Percentiles rank a stretch among this genome's conserved stretches.
These are phyloP conservation scores for Chlamydomonas sp. DNA, from an alignment of 139 green algal genomes.

Conservation along the genomic window DNA sequence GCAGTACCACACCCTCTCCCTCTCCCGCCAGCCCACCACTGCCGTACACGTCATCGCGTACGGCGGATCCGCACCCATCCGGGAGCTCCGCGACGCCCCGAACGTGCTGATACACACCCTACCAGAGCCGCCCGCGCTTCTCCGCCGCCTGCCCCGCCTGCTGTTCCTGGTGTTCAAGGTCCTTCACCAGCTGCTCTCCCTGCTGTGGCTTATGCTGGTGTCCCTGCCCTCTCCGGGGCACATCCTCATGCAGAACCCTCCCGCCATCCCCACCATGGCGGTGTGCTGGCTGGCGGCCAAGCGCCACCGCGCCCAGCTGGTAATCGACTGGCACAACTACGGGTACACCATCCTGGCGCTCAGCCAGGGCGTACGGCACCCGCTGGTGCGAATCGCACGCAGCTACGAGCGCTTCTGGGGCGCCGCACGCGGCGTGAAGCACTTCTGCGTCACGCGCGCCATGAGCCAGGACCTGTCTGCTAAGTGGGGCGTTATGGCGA, in stretches of 20 bases:
- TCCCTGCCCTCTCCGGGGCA: conserved; percentile 55
- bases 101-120: conserved; percentile 56
- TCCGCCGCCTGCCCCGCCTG: conserved; percentile 57
- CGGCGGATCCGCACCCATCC: conserved; percentile 58
- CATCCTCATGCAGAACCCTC: conserved; percentile 90
- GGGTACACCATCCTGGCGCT: conserved; percentile 91
- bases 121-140: conserved; percentile 25
- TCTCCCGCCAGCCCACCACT: conserved; percentile 70
- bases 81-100: conserved; percentile 39
- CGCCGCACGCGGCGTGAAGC: background rate
- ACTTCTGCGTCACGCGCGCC: conserved; percentile 90
- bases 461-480: conserved; percentile 83
- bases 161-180: conserved; percentile 78
- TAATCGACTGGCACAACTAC: conserved; percentile 99
- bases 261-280: conserved; percentile 87
- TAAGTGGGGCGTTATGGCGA: conserved; percentile 77
- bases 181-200: conserved; percentile 60
- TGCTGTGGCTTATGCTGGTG: conserved; percentile 75
- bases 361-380: conserved; percentile 59
- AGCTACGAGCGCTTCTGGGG: conserved; percentile 76
- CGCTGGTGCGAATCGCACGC: conserved; percentile 49
- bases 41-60: conserved; percentile 77
- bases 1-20: conserved; percentile 93
- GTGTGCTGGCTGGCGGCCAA: conserved; percentile 75
- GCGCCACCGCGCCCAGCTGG: conserved; percentile 69